Base-by-base conservation (phyloP, 139 green algal genomes). In the Chlorella vulgaris region DNA sequence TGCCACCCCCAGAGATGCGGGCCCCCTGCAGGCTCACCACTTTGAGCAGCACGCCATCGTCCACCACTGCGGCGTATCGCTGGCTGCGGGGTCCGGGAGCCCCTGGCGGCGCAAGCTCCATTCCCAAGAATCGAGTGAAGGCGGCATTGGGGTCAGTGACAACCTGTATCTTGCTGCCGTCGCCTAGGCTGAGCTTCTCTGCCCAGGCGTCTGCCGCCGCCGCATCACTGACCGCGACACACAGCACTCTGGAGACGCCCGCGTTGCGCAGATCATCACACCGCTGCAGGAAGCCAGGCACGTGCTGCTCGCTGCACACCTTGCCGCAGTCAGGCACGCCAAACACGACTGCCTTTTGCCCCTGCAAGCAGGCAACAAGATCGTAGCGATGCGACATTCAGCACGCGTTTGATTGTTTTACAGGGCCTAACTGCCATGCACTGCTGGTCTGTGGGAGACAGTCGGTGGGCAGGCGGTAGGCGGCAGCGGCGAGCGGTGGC, bases 271-370 rank as follows among this genome's bases (percentile, higher is more conserved):
- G 40, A 43, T 83, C 78, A 22, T 90, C 79, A 29, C 71, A 66
- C 15, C 81, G 65, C 31, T 86, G 36, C 31, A 91, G 33, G 79
- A 82, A 92, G 22, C 73, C 67, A 10, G 87, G 85, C 35, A 89
- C 67, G 69, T 92, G 86, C 50, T 81, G 47, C 58, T 90, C 76
- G 58, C 53, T 82, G 71, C 89, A 92, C 24, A 89, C 85, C 50
- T 84, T 82, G 42, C 89, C 89, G 43, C 89, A 81, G 75, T 92
- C 85, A 29, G 89, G 89, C 31, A 92, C 71, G 13, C 89, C 89
- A 80, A 91, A 90, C 21, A 92, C 13, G 7, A 85, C 80, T 0
- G 82, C 63, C 2, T 82, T 65, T 26, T 89, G 28, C 26, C 84
- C 85, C 88, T 92, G 75, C 62, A 78, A n/a, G n/a, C n/a, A n/a